Percentiles rank a stretch among this genome's conserved stretches.
Conservation (phyloP, 2,329 filamentous ascomycete species). For the Sphaceloma murrayae region DNA sequence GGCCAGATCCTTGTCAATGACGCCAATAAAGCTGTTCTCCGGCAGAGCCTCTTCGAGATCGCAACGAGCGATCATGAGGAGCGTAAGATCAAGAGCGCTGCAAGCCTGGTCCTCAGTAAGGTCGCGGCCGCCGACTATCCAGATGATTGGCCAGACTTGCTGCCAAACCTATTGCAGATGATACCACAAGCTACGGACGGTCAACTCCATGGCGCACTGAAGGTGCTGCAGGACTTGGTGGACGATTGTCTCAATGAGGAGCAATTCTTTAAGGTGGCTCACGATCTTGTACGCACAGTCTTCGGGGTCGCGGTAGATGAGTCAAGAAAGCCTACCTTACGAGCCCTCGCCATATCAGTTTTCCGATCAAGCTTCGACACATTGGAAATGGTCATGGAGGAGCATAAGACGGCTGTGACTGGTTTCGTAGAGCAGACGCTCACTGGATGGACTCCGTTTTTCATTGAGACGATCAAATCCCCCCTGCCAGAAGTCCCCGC, state of each 20-base stretch:
- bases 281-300: conserved; percentile 73
- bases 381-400: conserved; percentile 92
- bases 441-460: conserved; percentile 75
- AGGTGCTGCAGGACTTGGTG: conserved; percentile 79
- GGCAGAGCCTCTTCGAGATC: conserved; percentile 65
- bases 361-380: conserved; percentile 90
- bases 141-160: conserved; percentile 83
- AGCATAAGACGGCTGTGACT: conserved; percentile 78
- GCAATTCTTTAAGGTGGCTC: conserved; percentile 85
- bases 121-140: conserved; percentile 91
- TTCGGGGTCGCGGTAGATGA: conserved; percentile 74
- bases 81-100: conserved; percentile 78
- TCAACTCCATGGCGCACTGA: conserved; percentile 80
- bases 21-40: conserved; percentile 61
- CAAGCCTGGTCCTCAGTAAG: conserved; percentile 84
- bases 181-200: conserved; percentile 66
- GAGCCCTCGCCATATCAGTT: conserved; percentile 79
- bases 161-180: conserved; percentile 68
- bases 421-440: conserved; percentile 81
- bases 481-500: conserved; percentile 54
- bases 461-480: conserved; percentile 66
- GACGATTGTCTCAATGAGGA: conserved; percentile 90
- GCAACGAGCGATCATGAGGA: conserved; percentile 64
- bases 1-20: conserved; percentile 60
- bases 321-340: conserved; percentile 58